Base-by-base conservation (phyloP, 2,329 filamentous ascomycete species). In the Ophiostoma triangulosporum region DNA sequence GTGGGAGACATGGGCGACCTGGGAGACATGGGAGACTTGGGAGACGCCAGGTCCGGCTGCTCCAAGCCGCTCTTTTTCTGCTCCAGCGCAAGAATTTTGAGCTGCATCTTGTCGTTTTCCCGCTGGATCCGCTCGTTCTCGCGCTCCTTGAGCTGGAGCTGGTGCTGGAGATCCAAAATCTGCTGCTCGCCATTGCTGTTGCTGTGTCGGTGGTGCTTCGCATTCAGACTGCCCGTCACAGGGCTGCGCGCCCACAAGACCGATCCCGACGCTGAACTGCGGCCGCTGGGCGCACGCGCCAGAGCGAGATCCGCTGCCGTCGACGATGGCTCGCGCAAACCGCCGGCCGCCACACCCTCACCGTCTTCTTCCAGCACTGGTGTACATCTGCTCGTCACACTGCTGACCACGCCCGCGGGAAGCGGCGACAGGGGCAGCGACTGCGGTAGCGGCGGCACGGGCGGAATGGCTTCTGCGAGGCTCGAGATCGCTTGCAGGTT, bases 361-460 rank as follows among this genome's bases (percentile, higher is more conserved):
- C 57, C 69, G 24, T 70, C 68, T 1, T 68, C 67, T 54, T 73
- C 69, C 26, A 69, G 61, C 1, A 73, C 67, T 0, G 70, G 69
- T 11, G 69, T 67, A 50, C 66, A 71, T 33, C 60, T 57, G 31
- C 61, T 60, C 20, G 22, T 48, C 22, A 27, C 38, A 6, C 22
- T 45, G 22, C 26, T 45, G 3, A 26, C 11, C 7, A 46, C 14
- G 9, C 26, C 27, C 17, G 32, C 40, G 1, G 50, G 50, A 9
- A 53, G 57, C 1, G 56, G 62, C 29, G 53, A 62, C 52, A 59
- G 62, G 45, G 59, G 59, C 14, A 62, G 58, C 14, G 62, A 60
- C 57, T 55, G 43, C 20, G 56, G 50, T 33, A 32, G 17, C 14
- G 14, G 17, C n/a, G 31, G 27, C 24, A 24, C 33, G 4, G 33